Evolutionary conservation across 1,284 basidiomycete genomes (phyloP).

Genomic region (Exobasidium cylindrosporum): DNA sequence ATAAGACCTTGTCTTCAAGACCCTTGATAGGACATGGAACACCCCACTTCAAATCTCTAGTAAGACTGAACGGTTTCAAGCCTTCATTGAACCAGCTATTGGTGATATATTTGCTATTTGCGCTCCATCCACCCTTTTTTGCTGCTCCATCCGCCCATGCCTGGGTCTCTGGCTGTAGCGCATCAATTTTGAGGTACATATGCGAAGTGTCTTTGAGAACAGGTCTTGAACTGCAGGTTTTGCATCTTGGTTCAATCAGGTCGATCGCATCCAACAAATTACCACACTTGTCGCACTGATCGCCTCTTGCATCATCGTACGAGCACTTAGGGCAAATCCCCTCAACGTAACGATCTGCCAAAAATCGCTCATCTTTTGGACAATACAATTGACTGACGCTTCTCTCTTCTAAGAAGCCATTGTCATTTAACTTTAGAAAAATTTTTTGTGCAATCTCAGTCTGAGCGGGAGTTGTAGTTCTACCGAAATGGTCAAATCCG

Average conservation of each 20-base stretch:
- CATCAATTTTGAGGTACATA: conserved; percentile 85
- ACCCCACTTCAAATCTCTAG: conserved; percentile 93
- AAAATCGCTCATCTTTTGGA: conserved; percentile 44
- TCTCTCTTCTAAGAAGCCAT: conserved; percentile 51
- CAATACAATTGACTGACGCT: conserved; percentile 53
- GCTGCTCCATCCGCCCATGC: conserved; percentile 81
- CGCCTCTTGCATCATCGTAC: conserved; percentile 79
- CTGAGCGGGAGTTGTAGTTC: conserved; percentile 86
- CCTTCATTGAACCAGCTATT: conserved; percentile 86
- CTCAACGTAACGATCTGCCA: conserved; percentile 54
- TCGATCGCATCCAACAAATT: conserved; percentile 86
- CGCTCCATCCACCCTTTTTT: conserved; percentile 82
- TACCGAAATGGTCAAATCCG: conserved; percentile 94
- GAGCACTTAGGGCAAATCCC: conserved; percentile 52
- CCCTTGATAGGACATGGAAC: conserved; percentile 80
- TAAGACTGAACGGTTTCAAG: conserved; percentile 83
- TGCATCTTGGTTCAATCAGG: conserved; percentile 90
- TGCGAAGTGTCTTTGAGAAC: conserved; percentile 68
- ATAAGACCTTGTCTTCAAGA: conserved; percentile 93
- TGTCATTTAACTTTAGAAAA: conserved; percentile 51
- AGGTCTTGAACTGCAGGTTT: conserved; percentile 77
- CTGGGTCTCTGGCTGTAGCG: conserved; percentile 77
- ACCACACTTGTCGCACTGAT: conserved; percentile 94
- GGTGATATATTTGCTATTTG: conserved; percentile 86
- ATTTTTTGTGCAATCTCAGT: conserved; percentile 65